Evolutionary conservation across 768 basidiomycete genomes (phyloP), one percentile per base, ranked within the genome.

Genomic region (Pleurotus tuber-regium): DNA sequence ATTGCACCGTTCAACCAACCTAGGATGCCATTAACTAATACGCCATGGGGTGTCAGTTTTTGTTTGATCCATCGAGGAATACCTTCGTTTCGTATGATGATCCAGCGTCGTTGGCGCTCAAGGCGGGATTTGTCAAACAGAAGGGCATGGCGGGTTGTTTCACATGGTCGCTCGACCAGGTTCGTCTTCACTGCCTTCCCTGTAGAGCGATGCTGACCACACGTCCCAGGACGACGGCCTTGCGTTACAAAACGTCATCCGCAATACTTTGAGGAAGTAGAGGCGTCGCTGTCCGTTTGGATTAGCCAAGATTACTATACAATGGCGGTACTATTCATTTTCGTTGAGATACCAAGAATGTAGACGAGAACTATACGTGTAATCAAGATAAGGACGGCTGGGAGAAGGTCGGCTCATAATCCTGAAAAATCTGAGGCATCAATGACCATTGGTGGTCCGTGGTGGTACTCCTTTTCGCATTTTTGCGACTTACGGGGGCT

Each of bases 61-160:
- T 80, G 9, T 80, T 66, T 62, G 68, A 76, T 50, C 67, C 66
- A 3, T 57, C 66, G 7, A 70, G 70, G 49, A 66, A 64, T 33
- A 79, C 78, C 8, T 79, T 87, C 42, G 77, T 88, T 46, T 86
- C 82, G 0, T 89, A 85, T 64, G 86, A 89, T 60, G 86, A 77
- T 54, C 70, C 74, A 11, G 69, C 54, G 48, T 73, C 71, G 43
- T 61, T 76, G 21, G 70, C 62, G 7, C 60, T 79, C 66, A 88
- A 88, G 62, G 80, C 78, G 3, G 68, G 71, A 36, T 84, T 80
- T 58, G 85, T 83, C 0, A 73, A 68, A 59, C 64, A 67, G 42
- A 67, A 67, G 18, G 75, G 76, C 0, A 75, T 80, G 73, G 79
- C 66, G 2, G 80, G 78, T 3, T 78, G 77, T 60, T 80, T 80